phyloP scores from a whole-genome alignment of 768 basidiomycete genomes.

The Lentinula sp. region DNA sequence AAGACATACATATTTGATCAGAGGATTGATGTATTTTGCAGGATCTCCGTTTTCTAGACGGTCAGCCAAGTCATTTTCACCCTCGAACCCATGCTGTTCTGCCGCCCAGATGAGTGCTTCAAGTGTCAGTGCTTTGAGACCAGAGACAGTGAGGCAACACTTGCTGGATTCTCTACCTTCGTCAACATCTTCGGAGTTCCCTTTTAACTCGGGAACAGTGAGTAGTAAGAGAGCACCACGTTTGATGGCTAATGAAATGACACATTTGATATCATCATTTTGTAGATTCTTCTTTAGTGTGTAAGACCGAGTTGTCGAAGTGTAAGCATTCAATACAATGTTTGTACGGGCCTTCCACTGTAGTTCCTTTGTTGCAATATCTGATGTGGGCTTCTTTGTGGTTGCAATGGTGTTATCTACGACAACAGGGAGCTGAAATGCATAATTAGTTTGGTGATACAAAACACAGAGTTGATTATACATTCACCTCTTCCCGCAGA shows the following conservation, averaged over 20 bases:
- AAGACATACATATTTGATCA: not conserved
- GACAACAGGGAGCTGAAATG: too few species aligned
- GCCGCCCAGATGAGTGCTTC: not conserved
- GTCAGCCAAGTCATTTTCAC: not conserved
- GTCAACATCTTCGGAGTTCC: not conserved
- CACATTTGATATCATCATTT: not conserved
- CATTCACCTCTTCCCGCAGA: too few species aligned
- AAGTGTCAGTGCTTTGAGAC: not conserved
- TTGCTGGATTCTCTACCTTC: not conserved
- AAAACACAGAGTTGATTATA: too few species aligned
- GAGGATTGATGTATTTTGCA: not conserved
- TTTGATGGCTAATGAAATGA: not conserved
- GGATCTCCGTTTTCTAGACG: not conserved
- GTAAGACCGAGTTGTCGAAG: not conserved
- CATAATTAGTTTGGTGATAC: too few species aligned
- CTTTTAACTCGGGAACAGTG: not conserved
- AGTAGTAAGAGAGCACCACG: not conserved
- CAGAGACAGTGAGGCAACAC: not conserved
- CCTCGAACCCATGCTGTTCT: not conserved
- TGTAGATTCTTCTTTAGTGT: not conserved
- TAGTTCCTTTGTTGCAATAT: too few species aligned
- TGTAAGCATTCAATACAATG: not conserved
- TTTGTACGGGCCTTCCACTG: not conserved
- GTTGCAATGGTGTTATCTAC: too few species aligned
- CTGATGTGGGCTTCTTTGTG: too few species aligned